Percentiles rank a stretch among this genome's conserved stretches.
Conservation (phyloP, 2,329 filamentous ascomycete genomes). For the Ceratocystis albifundus region DNA sequence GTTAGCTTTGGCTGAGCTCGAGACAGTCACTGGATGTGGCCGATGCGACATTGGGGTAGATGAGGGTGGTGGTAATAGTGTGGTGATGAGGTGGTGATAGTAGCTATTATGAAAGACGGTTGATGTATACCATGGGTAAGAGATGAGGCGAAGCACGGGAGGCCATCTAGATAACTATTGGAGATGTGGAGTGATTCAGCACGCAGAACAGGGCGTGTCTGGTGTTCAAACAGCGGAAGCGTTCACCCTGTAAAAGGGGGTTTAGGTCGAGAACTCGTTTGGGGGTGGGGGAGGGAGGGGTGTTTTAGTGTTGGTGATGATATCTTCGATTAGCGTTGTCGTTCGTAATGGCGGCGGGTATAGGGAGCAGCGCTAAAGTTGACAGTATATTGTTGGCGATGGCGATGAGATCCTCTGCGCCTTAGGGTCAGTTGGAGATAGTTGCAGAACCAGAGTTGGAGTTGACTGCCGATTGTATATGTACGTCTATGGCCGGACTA, state of each 20-base stretch:
- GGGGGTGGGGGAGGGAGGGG: not conserved
- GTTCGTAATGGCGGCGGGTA: not conserved
- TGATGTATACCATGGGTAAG: constrained; percentile 15
- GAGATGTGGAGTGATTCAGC: not conserved
- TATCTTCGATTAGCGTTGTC: not conserved
- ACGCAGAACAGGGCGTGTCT: not conserved
- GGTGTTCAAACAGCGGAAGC: not conserved
- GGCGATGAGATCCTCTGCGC: not conserved
- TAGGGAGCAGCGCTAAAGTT: not conserved
- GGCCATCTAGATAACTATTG: not conserved
- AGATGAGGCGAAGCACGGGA: not conserved
- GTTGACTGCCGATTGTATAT: not conserved
- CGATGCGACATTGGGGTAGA: constrained; percentile 7
- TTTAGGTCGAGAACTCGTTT: not conserved
- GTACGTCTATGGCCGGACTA: not conserved
- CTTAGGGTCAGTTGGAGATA: constrained; percentile 5
- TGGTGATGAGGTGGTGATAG: not conserved
- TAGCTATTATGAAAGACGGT: not conserved
- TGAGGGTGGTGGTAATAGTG: not conserved
- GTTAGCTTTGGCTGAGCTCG: constrained; percentile 3
- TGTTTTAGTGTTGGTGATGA: not conserved
- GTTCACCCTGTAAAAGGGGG: not conserved
- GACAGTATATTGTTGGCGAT: not conserved
- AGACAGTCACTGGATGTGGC: not conserved
- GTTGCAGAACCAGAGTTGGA: not conserved